Evolutionary conservation across 73 alveolate species (phyloP), one percentile per base, ranked within the genome.

Genomic region (Paramecium octaurelia): DNA sequence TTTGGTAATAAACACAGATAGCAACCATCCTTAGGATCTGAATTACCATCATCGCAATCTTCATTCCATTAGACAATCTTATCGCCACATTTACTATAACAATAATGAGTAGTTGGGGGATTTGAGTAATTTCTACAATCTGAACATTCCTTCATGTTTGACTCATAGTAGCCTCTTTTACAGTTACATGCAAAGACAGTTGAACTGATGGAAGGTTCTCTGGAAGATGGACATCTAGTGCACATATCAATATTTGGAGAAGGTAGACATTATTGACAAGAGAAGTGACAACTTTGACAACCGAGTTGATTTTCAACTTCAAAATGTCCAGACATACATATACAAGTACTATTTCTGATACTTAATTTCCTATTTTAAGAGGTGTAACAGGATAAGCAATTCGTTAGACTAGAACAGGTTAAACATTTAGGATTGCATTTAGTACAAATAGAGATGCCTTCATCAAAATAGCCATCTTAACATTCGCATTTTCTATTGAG

Each of bases 71-170:
- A 35, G 9, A 43, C 24, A 20, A 44, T 40, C 10, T 43, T 43
- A 80, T 80, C 91, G 10, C 91, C 91, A 80, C 91, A 80, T 18
- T 44, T 42, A 80, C 54, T 43, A 48, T 80, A 80, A 44, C 91
- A 80, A 80, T 80, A 80, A 46, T 80, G 70, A 8, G 46, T 43
- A n/a, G 75, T 12, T 43, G 91, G 91, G 4, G 91, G 91, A 46
- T 80, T 46, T 24, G 27, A 24, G 16, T 44, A 44, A 42, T 21
- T 23, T 80, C 43, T 44, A 23, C 91, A 80, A 80, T 48, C 75
- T 20, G 75, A 23, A 80, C 91, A 80, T 80, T 43, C 91, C 3
- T 80, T 43, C 43, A 23, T 48, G 24, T 27, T 24, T 6, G 70
- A 44, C 21, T 80, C 91, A 80, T 80, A 80, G 12, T 80, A 80